These are phyloP conservation scores for Chaetomiaceae sp. DNA, from an alignment of 2,329 filamentous ascomycete genomes.

Conservation along the genomic window DNA sequence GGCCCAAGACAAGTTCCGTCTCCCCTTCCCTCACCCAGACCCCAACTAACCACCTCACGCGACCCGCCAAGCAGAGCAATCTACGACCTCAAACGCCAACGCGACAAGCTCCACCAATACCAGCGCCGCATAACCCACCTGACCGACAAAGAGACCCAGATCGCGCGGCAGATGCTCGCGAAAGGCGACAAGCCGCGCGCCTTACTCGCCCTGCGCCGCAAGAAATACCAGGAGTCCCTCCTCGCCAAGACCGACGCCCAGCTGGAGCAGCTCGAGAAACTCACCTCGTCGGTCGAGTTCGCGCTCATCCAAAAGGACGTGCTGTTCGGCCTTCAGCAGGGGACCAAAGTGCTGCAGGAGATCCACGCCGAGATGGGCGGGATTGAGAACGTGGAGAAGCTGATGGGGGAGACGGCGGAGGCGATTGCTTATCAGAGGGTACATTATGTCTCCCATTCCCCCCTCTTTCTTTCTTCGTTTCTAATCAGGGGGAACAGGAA, in stretches of 20 bases:
- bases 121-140: conserved; percentile 84
- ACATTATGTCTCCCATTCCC: conserved; percentile 25
- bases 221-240: conserved; percentile 94
- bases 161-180: conserved; percentile 77
- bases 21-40: not conserved
- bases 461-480: not conserved
- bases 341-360: conserved; percentile 80
- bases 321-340: conserved; percentile 85
- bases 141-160: conserved; percentile 80
- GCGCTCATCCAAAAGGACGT: conserved; percentile 96
- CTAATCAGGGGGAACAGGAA: conserved; percentile 55
- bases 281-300: conserved; percentile 90
- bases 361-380: conserved; percentile 97
- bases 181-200: conserved; percentile 76
- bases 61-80: conserved; percentile 65
- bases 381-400: conserved; percentile 86
- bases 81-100: conserved; percentile 94
- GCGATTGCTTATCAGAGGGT: conserved; percentile 89
- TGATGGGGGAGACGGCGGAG: conserved; percentile 89
- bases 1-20: conserved; percentile 75
- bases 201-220: conserved; percentile 81
- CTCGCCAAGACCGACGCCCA: conserved; percentile 87
- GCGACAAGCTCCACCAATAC: conserved; percentile 95
- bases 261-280: conserved; percentile 85
- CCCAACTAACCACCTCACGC: not conserved